Base-by-base conservation (phyloP, 2,329 filamentous ascomycete species). In the Verticillium tricorpus region DNA sequence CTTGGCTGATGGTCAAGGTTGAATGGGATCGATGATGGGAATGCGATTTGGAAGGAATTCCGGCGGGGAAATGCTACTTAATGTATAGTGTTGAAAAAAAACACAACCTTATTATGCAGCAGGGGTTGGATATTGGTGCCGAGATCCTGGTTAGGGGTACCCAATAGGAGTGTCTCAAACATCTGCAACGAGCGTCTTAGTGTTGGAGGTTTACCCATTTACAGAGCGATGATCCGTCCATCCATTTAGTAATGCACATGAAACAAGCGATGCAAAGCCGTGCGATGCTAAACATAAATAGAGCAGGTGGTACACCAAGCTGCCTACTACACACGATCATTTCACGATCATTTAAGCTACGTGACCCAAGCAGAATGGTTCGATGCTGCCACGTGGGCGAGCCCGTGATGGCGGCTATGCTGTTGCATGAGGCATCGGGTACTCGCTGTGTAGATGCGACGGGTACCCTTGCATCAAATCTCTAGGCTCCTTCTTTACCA, bases 131-230 rank as follows among this genome's bases (percentile, higher is more conserved):
- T 15, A 32, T 32, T 56, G 8, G 31, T 34, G n/a, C 31, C 55
- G 55, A 32, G 55, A 56, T 34, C 28, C 31, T 56, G 25, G 55
- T 34, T 34, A 14, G 55, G 31, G 14, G 25, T 34, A 19, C n/a
- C 55, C 55, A 56, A 56, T 56, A 15, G 31, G 55, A 32, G 55
- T 56, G 55, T 56, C 14, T 32, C 55, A 35, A 15, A 34, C 17
- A 32, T 56, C 28, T 35, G 55, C 55, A 56, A 34, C 55, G 31
- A 14, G 25, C 31, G 19, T 32, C 55, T 34, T 56, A 56, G 55
- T 56, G 55, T 32, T 56, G 55, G 55, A 56, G 55, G 55, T 56
- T 56, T 56, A 35, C 55, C 55, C 55, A 12, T n/a, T 8, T 56
- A 7, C 31, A 56, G 55, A 32, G 17, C 55, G 55, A 56, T 56